Evolutionary conservation across 2,329 filamentous ascomycete genomes (phyloP), one percentile per base, ranked within the genome.

Genomic region (Xylariaceae sp.): DNA sequence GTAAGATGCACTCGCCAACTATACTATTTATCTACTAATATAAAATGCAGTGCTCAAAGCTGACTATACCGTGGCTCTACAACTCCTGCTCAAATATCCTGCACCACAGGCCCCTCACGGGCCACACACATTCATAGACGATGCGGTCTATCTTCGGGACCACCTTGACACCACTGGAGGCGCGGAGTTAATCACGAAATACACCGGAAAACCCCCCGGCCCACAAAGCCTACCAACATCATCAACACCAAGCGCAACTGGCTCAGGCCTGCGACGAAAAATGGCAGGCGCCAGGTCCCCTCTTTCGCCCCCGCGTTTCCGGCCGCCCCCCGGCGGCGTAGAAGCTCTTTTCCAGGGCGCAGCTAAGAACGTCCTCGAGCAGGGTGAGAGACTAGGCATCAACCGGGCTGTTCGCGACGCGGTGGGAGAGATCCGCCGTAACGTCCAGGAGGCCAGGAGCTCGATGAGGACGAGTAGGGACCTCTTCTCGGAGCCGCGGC

Each of bases 21-120:
- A 16, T 10, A 11, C 8, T 23, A 47, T 33, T 7, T 29, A 20
- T 23, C 46, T 36, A 41, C 68, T 74, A 50, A 73, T 58, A 18
- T 6, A 5, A 32, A 5, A 32, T 33, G 16, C 53, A 92, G 89
- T 99, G 29, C 75, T 97, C 21, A 85, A 91, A 58, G 86, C 90
- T 10, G 93, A 97, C 70, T 96, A 96, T 66, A 93, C 94, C 1
- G 82, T 85, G 29, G 93, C 91, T 7, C 77, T 99, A 47, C 88
- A 91, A 50, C 75, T 95, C 1, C 77, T 97, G 21, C 80, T 97
- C 1, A 90, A 91, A 64, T 97, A 97, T 62, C 91, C 91, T 1
- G 77, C 84, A 1, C 87, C 88, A 2, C 66, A 77, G 4, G 73
- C 77, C 2, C 80, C 85, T 1, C 76, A 87, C 60, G 84, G 85